Evolutionary conservation across 352 stramenopile species (phyloP).

Genomic region (Phytophthora quininea): DNA sequence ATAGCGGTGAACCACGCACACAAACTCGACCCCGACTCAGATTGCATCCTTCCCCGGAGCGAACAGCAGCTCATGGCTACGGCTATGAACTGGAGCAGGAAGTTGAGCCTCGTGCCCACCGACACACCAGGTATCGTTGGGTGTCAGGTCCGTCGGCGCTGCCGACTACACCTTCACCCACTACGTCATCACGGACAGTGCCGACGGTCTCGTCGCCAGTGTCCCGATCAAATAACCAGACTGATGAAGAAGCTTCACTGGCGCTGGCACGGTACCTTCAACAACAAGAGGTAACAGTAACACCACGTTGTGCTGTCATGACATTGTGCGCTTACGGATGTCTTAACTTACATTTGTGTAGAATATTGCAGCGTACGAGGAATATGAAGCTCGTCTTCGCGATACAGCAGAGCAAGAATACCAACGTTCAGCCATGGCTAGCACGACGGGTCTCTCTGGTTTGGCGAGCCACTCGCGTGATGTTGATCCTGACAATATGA

Average conservation of each 20-base stretch:
- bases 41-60: constrained; percentile 30
- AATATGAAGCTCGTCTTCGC: constrained; percentile 55
- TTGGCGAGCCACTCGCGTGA: constrained; percentile 23
- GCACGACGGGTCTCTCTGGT: constrained; percentile 18
- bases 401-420: constrained; percentile 18
- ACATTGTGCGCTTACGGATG: not conserved
- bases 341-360: constrained; percentile 17
- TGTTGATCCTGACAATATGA: constrained; percentile 84
- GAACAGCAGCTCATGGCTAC: constrained; percentile 29
- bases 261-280: constrained; percentile 70
- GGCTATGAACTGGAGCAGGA: constrained; percentile 40
- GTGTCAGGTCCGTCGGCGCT: constrained; percentile 22
- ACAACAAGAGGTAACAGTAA: constrained; percentile 58
- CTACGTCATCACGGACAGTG: too few relatives aligned
- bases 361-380: constrained; percentile 76
- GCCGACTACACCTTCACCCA: constrained; percentile 9
- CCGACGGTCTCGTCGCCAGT: not conserved
- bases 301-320: not conserved
- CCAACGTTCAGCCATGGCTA: constrained; percentile 4
- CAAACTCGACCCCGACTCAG: constrained; percentile 24
- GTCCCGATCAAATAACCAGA: constrained; percentile 20
- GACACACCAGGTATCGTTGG: constrained; percentile 29
- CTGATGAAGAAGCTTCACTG: constrained; percentile 73
- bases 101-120: constrained; percentile 30
- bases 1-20: constrained; percentile 17